These are phyloP conservation scores for Naganishia friedmannii DNA, from an alignment of 768 basidiomycete species.

Conservation along the genomic window DNA sequence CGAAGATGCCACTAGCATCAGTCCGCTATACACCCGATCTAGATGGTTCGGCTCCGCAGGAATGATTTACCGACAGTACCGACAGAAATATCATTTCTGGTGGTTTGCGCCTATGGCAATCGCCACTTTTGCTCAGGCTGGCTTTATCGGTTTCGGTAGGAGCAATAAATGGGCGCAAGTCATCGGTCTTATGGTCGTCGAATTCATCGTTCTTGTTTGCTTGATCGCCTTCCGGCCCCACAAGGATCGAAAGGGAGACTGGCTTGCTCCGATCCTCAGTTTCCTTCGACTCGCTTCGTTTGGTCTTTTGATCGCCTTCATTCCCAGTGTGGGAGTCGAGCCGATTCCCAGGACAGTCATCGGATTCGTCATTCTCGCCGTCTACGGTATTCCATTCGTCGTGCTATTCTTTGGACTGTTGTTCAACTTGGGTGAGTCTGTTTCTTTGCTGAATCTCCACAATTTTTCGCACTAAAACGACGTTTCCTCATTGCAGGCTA, in stretches of 20 bases:
- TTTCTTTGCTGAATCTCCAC: not conserved
- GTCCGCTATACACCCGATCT: conserved; percentile 60
- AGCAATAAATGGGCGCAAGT: conserved; percentile 67
- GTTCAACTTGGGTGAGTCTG: conserved; percentile 54
- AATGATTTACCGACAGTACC: conserved; percentile 60
- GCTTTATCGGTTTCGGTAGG: conserved; percentile 63
- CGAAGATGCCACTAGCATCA: conserved; percentile 52
- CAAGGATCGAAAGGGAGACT: conserved; percentile 66
- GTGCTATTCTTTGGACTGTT: conserved; percentile 67
- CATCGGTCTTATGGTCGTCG: conserved; percentile 65
- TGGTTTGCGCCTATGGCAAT: conserved; percentile 63
- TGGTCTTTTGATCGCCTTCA: conserved; percentile 72
- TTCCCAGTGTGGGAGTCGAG: conserved; percentile 62
- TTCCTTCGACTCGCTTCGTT: conserved; percentile 68
- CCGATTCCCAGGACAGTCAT: conserved; percentile 79
- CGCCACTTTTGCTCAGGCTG: conserved; percentile 65
- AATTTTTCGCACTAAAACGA: not conserved
- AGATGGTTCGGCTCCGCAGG: conserved; percentile 52
- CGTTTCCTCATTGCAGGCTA: conserved; percentile 37
- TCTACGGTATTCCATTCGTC: conserved; percentile 69
- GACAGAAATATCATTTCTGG: conserved; percentile 63
- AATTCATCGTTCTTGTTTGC: conserved; percentile 61
- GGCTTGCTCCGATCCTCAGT: conserved; percentile 66
- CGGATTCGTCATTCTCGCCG: conserved; percentile 68
- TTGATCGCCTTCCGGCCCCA: conserved; percentile 63